phyloP scores from a whole-genome alignment of 73 alveolate genomes.

The Blepharisma japonicum region DNA sequence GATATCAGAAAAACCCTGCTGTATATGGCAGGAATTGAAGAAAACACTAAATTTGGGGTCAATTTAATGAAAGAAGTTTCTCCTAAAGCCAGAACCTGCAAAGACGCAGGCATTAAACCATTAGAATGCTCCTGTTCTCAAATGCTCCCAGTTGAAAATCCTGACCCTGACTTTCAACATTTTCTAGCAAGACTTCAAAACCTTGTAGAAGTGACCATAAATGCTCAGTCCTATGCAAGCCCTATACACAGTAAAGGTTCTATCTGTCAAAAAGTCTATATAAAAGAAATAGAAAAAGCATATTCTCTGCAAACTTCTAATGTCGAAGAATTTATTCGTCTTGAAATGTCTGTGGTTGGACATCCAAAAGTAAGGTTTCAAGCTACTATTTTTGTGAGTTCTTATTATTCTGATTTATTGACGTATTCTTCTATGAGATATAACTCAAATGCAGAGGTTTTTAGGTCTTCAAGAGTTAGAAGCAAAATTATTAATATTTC shows the following conservation, averaged over 20 bases:
- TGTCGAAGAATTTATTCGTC: no score
- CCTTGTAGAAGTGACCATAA: not conserved
- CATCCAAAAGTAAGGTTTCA: no score
- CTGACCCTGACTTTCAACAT: not conserved
- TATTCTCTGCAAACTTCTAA: not conserved
- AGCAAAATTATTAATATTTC: constrained; percentile 10
- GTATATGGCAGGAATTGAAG: not conserved
- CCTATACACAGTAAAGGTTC: not conserved
- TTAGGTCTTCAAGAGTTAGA: no score
- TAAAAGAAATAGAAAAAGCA: not conserved
- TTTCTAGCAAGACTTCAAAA: not conserved
- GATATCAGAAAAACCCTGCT: constrained; percentile 5
- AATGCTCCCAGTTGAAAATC: not conserved
- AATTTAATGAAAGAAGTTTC: not conserved
- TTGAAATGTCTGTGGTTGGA: no score
- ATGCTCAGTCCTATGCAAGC: not conserved
- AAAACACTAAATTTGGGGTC: not conserved
- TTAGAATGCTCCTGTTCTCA: not conserved
- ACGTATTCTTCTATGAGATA: no score
- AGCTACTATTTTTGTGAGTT: no score
- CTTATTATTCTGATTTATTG: no score
- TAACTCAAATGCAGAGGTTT: no score
- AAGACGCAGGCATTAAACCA: not conserved
- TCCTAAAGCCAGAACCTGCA: not conserved
- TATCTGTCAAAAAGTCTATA: not conserved